Evolutionary conservation across 805 yeast genomes (phyloP), one percentile per base, ranked within the genome.

Genomic region (Metschnikowia hibisci): DNA sequence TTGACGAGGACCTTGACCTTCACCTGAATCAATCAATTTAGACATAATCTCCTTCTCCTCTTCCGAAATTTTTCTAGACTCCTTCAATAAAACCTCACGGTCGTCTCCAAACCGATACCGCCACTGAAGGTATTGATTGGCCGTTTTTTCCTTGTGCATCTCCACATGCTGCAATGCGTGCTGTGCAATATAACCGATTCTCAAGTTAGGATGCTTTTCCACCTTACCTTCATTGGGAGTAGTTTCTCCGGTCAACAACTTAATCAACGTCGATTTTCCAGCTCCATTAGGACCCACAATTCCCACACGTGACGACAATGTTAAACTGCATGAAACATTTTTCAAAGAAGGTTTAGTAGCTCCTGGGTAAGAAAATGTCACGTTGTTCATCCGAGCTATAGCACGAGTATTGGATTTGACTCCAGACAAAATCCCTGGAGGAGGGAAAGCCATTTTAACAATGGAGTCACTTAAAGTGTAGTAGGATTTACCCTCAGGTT

Each of bases 231-330:
- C 76, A 50, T 80, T 76, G 16, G 99, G 96, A 43, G 86, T 78
- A 45, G 88, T 73, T 67, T 91, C 99, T 52, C 87, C 99, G 8
- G 98, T 93, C 55, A 91, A 76, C 42, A 93, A 74, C 67, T 91
- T 91, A 68, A 93, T 91, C 59, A 93, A 77, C 13, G 99, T 91
- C 10, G 97, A 88, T 66, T 91, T 91, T 73, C 99, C 99, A 41
- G 99, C 99, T 76, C 99, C 99, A 64, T 91, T 91, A 49, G 98
- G 97, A 43, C 99, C 99, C 45, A 93, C 70, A 57, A 93, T 82
- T 35, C 98, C 98, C 51, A 91, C 96, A 71, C 99, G 83, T 27
- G 98, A 91, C n/a, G 96, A 87, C 53, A 91, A 73, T 3, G 96
- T 86, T 47, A 93, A 75, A n/a, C 96, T 85, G 67, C 95, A 87